These are phyloP conservation scores for Trypanosoma cruzi DNA, from an alignment of 208 protist genomes.

Conservation along the genomic window DNA sequence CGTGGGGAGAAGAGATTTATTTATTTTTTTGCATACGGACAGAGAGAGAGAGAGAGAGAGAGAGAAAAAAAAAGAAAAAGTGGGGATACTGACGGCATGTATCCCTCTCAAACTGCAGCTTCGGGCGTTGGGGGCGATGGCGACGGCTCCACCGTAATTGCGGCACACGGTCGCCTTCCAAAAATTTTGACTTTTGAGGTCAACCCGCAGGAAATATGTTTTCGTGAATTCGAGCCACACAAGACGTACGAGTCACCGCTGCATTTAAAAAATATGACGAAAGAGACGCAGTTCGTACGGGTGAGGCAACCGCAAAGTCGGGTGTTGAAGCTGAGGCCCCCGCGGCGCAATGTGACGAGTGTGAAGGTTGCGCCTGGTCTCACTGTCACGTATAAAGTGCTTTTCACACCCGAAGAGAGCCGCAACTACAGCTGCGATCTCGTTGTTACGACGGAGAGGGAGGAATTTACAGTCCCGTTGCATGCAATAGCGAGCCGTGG, in stretches of 20 bases:
- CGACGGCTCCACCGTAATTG: neutral
- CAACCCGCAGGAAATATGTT: conserved; percentile 75
- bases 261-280: conserved; percentile 85
- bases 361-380: conserved; percentile 92
- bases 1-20: neutral
- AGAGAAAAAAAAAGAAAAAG: conserved; percentile 4
- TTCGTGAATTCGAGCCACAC: conserved; percentile 77
- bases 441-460: conserved; percentile 80
- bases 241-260: conserved; percentile 70
- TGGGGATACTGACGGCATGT: neutral
- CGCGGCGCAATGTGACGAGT: conserved; percentile 49
- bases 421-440: conserved; percentile 89
- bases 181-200: conserved; percentile 72
- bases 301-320: conserved; percentile 69
- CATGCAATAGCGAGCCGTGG: conserved; percentile 83
- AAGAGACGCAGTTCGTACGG: conserved; percentile 78
- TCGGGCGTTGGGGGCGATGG: neutral
- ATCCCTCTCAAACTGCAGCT: conserved; percentile 17
- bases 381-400: conserved; percentile 82
- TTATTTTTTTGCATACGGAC: neutral
- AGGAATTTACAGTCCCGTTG: conserved; percentile 90
- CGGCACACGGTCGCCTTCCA: conserved; percentile 16
- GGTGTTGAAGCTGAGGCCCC: conserved; percentile 72
- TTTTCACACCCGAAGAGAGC: conserved; percentile 78
- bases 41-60: conserved; percentile 7